Evolutionary conservation across 1,284 basidiomycete genomes (phyloP).

Genomic region (Rhodotorula sp.): DNA sequence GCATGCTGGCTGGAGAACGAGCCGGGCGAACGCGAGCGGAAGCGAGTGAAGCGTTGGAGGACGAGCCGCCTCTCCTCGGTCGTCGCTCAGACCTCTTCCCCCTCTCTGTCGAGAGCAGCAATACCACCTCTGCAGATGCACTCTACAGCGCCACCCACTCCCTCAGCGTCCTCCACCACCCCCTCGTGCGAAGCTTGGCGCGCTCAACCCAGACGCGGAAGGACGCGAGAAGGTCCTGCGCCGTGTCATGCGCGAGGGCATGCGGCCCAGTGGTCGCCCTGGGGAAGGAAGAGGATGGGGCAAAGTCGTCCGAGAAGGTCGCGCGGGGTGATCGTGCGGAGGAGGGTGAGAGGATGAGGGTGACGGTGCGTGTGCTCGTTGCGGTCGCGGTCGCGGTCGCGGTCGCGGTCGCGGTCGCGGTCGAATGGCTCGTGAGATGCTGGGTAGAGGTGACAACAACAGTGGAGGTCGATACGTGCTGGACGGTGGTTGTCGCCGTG

Average conservation of each 20-base stretch:
- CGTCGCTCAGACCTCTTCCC: too few species aligned
- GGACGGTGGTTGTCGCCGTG: background rate
- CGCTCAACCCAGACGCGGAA: background rate
- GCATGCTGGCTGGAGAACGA: too few species aligned
- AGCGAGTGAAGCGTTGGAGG: too few species aligned
- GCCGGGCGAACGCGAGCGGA: too few species aligned
- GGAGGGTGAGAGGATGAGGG: background rate
- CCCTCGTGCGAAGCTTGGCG: background rate
- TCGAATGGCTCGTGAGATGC: background rate
- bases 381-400: background rate
- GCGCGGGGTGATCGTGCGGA: background rate
- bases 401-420: background rate
- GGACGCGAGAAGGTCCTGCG: background rate
- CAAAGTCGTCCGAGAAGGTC: background rate
- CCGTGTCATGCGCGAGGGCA: background rate
- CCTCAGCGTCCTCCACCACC: background rate
- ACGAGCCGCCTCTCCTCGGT: too few species aligned
- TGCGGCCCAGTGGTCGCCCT: background rate
- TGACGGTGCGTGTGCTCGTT: background rate
- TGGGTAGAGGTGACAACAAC: constrained; percentile 3
- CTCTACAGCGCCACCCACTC: background rate
- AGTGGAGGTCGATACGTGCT: background rate
- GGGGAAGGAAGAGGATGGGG: background rate
- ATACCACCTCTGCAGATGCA: too few species aligned
- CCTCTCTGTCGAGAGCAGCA: too few species aligned